phyloP scores from a whole-genome alignment of 495 filamentous ascomycete species.

The Friedmanniomyces endolithicus region DNA sequence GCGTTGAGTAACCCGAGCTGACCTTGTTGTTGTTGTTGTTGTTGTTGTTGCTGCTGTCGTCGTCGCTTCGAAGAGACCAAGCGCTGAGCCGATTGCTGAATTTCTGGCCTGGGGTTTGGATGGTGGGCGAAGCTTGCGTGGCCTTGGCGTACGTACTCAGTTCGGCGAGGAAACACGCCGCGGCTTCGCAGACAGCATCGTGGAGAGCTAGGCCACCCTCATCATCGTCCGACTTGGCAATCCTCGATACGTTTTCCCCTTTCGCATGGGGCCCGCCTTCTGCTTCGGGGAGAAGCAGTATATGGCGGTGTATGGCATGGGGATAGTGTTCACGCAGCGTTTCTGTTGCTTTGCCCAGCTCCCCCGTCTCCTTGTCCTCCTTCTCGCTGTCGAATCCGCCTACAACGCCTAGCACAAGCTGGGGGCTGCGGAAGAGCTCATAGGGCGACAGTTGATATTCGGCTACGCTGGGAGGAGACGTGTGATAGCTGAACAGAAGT shows the following conservation, averaged over 20 bases:
- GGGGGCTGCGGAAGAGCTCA: slow-evolving; percentile 68
- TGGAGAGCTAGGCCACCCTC: slow-evolving; percentile 53
- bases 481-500: slow-evolving; percentile 81
- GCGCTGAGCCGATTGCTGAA: slow-evolving; percentile 20
- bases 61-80: slow-evolving; percentile 6
- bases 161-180: slow-evolving; percentile 69
- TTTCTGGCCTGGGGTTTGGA: slow-evolving; percentile 58
- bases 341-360: slow-evolving; percentile 51
- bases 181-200: slow-evolving; percentile 75
- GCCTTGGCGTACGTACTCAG: slow-evolving; percentile 77
- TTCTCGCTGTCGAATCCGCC: slow-evolving; percentile 35
- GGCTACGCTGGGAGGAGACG: slow-evolving; percentile 49
- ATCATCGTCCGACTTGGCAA: slow-evolving; percentile 65
- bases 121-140: slow-evolving; percentile 61
- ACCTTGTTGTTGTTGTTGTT: too few species aligned
- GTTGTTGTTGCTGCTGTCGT: too few species aligned
- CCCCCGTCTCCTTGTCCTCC: neutral
- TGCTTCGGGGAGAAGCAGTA: slow-evolving; percentile 64
- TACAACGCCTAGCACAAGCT: slow-evolving; percentile 66
- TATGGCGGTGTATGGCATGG: slow-evolving; percentile 61
- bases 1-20: slow-evolving; percentile 1
- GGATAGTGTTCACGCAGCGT: slow-evolving; percentile 50
- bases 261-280: slow-evolving; percentile 17
- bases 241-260: slow-evolving; percentile 39
- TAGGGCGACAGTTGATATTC: slow-evolving; percentile 60